Percentiles rank a stretch among this genome's conserved stretches.
These are phyloP conservation scores for Saturnispora hagleri DNA, from an alignment of 805 yeast genomes.

Conservation along the genomic window DNA sequence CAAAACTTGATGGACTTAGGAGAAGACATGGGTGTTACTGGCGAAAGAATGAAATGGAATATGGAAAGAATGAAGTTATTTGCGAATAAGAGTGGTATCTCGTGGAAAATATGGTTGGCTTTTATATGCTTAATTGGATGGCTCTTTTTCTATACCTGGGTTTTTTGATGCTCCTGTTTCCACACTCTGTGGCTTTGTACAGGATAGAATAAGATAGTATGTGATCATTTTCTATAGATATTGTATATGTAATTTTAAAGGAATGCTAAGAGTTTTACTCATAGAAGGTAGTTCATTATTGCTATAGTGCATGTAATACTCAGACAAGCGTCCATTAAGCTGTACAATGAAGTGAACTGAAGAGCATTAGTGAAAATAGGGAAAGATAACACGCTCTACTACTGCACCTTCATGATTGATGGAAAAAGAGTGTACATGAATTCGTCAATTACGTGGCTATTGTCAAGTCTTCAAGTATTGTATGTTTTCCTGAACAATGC, in stretches of 20 bases:
- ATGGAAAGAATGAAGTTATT: constrained; percentile 49
- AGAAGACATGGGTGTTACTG: constrained; percentile 25
- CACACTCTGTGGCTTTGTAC: not conserved
- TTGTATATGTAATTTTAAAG: not conserved
- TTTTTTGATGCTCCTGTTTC: constrained; percentile 11
- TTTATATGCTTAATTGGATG: constrained; percentile 37
- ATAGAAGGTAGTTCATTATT: too few species aligned
- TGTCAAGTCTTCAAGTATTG: too few species aligned
- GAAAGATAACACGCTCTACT: too few species aligned
- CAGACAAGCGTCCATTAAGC: too few species aligned
- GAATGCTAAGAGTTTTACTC: not conserved
- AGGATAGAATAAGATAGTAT: not conserved
- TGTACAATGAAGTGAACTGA: too few species aligned
- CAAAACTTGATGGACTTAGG: constrained; percentile 20
- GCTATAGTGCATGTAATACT: too few species aligned
- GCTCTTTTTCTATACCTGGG: constrained; percentile 36
- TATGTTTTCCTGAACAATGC: too few species aligned
- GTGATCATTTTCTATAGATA: not conserved
- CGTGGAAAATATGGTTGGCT: constrained; percentile 52
- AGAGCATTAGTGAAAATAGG: too few species aligned
- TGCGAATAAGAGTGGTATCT: constrained; percentile 57
- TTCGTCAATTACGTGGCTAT: too few species aligned
- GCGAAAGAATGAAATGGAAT: constrained; percentile 41
- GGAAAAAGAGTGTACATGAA: too few species aligned
- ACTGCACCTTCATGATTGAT: too few species aligned